These are phyloP conservation scores for Pleomassaria siparia DNA, from an alignment of 2,329 filamentous ascomycete species.

Conservation along the genomic window DNA sequence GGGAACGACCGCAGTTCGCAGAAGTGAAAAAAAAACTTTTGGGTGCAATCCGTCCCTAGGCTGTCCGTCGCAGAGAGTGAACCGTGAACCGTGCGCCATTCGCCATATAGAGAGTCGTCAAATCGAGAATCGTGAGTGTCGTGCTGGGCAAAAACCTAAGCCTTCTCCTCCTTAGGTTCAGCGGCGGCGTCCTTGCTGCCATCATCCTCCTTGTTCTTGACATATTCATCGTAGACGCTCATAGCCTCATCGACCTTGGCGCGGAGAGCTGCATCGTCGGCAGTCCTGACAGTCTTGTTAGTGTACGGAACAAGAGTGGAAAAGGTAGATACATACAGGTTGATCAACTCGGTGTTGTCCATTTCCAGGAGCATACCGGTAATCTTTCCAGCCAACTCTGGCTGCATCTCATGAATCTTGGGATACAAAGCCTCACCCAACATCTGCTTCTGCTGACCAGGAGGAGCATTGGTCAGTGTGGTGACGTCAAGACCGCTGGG, in stretches of 20 bases:
- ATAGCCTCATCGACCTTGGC: constrained; percentile 98
- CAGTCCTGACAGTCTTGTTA: constrained; percentile 63
- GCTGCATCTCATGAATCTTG: constrained; percentile 94
- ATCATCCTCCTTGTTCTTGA: constrained; percentile 73
- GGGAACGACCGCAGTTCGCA: constrained; percentile 21
- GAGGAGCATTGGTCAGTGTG: constrained; percentile 55
- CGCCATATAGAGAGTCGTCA: constrained; percentile 32
- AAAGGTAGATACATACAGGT: constrained; percentile 68
- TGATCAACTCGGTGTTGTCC: constrained; percentile 93
- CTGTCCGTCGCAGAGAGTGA: constrained; percentile 31
- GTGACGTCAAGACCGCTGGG: constrained; percentile 51
- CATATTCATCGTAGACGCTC: constrained; percentile 96
- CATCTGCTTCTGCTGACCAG: constrained; percentile 94
- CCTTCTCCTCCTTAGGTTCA: constrained; percentile 51
- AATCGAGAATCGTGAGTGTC: constrained; percentile 18
- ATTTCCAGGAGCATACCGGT: constrained; percentile 99
- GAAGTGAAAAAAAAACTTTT: constrained; percentile 37
- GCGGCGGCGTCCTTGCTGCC: constrained; percentile 43
- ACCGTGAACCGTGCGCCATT: constrained; percentile 40
- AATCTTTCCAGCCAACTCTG: constrained; percentile 97
- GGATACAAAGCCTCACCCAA: constrained; percentile 97
- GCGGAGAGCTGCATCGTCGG: constrained; percentile 84
- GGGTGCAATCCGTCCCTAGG: constrained; percentile 37
- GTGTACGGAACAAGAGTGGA: background rate
- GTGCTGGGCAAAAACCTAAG: constrained; percentile 34